phyloP scores from a whole-genome alignment of 2,329 filamentous ascomycete species.

The Alternaria gaisen region DNA sequence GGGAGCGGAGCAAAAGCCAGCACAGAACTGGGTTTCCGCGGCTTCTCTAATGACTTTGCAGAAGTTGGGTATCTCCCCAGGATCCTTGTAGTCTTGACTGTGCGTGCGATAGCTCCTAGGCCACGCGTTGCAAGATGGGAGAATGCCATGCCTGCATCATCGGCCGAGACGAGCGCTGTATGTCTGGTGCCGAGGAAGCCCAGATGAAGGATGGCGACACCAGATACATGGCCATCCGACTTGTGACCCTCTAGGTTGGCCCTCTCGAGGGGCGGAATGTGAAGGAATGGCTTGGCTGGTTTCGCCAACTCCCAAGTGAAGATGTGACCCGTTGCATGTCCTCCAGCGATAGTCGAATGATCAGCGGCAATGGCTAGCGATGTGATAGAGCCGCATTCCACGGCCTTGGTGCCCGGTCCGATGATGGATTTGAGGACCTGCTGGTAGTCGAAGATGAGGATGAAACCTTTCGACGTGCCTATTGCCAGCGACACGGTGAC shows the following conservation, averaged over 20 bases:
- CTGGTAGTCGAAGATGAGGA: slow-evolving; percentile 96
- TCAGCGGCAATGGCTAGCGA: slow-evolving; percentile 91
- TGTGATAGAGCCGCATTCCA: slow-evolving; percentile 89
- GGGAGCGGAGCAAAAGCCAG: slow-evolving; percentile 90
- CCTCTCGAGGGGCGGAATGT: slow-evolving; percentile 80
- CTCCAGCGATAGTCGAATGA: slow-evolving; percentile 88
- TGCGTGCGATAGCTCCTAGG: slow-evolving; percentile 82
- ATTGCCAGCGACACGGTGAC: slow-evolving; percentile 89
- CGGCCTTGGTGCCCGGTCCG: slow-evolving; percentile 89
- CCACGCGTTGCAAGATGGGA: slow-evolving; percentile 94
- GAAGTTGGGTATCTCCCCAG: slow-evolving; percentile 87
- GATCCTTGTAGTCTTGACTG: slow-evolving; percentile 88
- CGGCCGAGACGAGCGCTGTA: slow-evolving; percentile 93
- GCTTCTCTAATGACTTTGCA: slow-evolving; percentile 67
- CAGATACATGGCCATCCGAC: slow-evolving; percentile 83
- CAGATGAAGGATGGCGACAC: slow-evolving; percentile 83
- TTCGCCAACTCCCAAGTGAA: slow-evolving; percentile 95
- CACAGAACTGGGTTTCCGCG: slow-evolving; percentile 90
- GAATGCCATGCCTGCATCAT: slow-evolving; percentile 96
- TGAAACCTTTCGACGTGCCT: slow-evolving; percentile 92
- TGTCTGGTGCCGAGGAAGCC: slow-evolving; percentile 93
- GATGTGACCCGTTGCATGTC: slow-evolving; percentile 88
- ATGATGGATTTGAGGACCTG: slow-evolving; percentile 95
- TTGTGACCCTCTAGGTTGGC: slow-evolving; percentile 70
- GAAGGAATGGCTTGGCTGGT: slow-evolving; percentile 85